phyloP scores from a whole-genome alignment of 495 filamentous ascomycete species.

The Ascobolus immersus region DNA sequence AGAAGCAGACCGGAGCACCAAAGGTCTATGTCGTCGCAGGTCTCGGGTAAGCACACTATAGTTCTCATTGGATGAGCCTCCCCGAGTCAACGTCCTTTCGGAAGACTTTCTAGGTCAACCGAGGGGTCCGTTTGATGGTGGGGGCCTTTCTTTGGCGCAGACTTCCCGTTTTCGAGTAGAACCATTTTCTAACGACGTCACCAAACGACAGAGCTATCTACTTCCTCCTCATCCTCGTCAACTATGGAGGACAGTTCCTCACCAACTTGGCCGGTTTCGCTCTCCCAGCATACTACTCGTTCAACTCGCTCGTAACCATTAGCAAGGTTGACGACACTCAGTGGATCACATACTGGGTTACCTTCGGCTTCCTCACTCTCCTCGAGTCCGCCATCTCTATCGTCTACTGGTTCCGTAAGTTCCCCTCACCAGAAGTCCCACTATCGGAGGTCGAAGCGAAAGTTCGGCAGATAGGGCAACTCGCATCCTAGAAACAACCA shows the following conservation, averaged over 20 bases:
- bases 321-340: slow-evolving; percentile 77
- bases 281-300: slow-evolving; percentile 85
- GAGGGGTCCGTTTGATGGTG: too few relatives aligned
- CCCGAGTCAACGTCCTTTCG: too few relatives aligned
- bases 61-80: too few relatives aligned
- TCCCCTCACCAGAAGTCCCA: too few relatives aligned
- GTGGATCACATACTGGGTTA: slow-evolving; percentile 85
- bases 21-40: slow-evolving; percentile 93
- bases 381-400: slow-evolving; percentile 80
- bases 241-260: slow-evolving; percentile 88
- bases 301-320: slow-evolving; percentile 64
- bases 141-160: too few relatives aligned
- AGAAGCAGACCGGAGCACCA: slow-evolving; percentile 80
- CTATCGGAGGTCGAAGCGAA: too few relatives aligned
- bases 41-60: slow-evolving; percentile 27
- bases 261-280: slow-evolving; percentile 91
- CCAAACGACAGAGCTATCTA: slow-evolving; percentile 34
- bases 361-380: slow-evolving; percentile 78
- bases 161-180: too few relatives aligned
- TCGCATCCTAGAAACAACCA: too few relatives aligned
- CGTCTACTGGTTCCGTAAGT: slow-evolving; percentile 99
- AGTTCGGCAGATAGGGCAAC: too few relatives aligned
- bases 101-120: too few relatives aligned
- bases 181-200: too few relatives aligned
- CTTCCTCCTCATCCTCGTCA: slow-evolving; percentile 97